Conservation (phyloP, 2,329 filamentous ascomycete genomes). For the Apiospora koreana region DNA sequence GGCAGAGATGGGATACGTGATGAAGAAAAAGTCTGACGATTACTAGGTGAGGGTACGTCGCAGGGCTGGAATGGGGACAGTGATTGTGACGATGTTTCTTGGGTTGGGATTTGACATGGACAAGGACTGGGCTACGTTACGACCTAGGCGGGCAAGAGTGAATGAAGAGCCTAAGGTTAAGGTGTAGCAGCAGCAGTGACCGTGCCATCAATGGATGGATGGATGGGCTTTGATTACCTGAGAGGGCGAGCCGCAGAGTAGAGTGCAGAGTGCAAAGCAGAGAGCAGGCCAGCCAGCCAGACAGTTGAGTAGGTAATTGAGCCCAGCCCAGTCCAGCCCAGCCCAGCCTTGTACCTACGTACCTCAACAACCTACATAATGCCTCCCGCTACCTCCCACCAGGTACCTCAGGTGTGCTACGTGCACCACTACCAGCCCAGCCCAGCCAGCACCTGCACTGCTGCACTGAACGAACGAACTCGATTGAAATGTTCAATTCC, state of each 20-base stretch:
- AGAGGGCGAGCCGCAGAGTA: background rate
- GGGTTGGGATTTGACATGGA: constrained; percentile 8
- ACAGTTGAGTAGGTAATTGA: background rate
- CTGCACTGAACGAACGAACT: background rate
- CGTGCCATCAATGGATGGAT: constrained; percentile 6
- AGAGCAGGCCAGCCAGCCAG: background rate
- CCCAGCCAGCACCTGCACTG: background rate
- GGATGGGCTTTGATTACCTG: background rate
- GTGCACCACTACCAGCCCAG: background rate
- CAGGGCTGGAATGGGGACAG: background rate
- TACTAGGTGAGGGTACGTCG: constrained; percentile 1
- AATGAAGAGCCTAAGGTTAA: constrained; percentile 10
- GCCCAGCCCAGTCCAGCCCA: constrained; percentile 3
- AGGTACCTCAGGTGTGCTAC: too few species aligned
- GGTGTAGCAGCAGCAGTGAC: constrained; percentile 7
- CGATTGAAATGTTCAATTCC: background rate
- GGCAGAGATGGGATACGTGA: background rate
- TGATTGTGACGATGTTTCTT: constrained; percentile 7
- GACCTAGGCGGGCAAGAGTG: constrained; percentile 9
- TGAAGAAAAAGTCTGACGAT: constrained; percentile 8
- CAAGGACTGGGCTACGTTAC: constrained; percentile 8
- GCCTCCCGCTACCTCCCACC: background rate
- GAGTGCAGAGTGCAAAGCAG: too few species aligned
- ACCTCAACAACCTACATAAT: background rate
- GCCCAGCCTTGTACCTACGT: constrained; percentile 3